Base-by-base conservation (phyloP, 2,329 filamentous ascomycete species). In the Nemania diffusa region DNA sequence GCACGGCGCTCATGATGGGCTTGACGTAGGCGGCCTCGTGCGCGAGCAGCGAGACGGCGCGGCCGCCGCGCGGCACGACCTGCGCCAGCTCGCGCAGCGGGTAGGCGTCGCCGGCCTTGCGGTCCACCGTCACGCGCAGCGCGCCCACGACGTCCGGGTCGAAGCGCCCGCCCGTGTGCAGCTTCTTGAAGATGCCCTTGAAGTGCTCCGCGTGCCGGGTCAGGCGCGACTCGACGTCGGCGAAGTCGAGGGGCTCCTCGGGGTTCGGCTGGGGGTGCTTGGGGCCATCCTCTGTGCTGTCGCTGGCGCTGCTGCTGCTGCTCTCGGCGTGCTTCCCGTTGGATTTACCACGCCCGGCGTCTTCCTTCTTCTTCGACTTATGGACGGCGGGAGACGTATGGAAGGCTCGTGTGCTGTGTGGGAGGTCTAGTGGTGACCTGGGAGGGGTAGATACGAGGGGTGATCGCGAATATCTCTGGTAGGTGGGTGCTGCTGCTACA, bases 1-100 rank as follows among this genome's bases (percentile, higher is more conserved):
- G 85, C 57, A 88, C 80, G 34, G 86, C 86, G 73, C 81, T 83
- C 81, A 87, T 83, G 78, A 88, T 83, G 72, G 84, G 81, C 80
- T 85, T 85, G 71, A 87, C 77, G 73, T 83, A 84, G 7, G 70
- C 76, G 44, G 71, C 76, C 71, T 82, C 81, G 71, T 81, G 78
- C 51, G 78, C 78, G 2, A 82, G 71, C 67, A 82, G 74, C 24
- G 74, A 77, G 59, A 81, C 77, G 9, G 75, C 73, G 24, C 81
- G 77, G 0, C 80, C 80, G 50, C 81, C 80, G 8, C 78, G 83
- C 60, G 85, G 84, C 24, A 87, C 82, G 5, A 88, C 80, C 75
- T 86, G 82, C 27, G 85, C 85, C 34, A 88, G 81, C 76, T 88
- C 85, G 62, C 81, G 81, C n/a, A 88, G 81, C 37, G 85, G 84